Evolutionary conservation across 192 early-diverging fungal genomes (phyloP).

Genomic region (Helicostylum pulchrum): DNA sequence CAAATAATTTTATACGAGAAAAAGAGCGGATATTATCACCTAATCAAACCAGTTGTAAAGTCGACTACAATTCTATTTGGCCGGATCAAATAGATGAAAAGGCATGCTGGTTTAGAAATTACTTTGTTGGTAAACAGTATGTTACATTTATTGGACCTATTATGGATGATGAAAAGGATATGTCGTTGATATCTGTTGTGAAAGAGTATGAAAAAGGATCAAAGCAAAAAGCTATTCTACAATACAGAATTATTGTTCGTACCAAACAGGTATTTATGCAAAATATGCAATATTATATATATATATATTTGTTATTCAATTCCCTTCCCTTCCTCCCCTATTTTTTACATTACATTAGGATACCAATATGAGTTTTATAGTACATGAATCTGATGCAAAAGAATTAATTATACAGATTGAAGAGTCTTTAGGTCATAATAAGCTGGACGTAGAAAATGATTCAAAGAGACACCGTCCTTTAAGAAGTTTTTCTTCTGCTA

Average conservation of each 20-base stretch:
- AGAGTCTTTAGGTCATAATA: not conserved
- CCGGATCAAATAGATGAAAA: slow-evolving; percentile 11
- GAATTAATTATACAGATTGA: slow-evolving; percentile 7
- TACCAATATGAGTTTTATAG: slow-evolving; percentile 6
- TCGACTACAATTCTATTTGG: slow-evolving; percentile 7
- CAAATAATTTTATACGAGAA: not conserved
- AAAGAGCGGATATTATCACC: not conserved
- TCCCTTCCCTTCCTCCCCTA: not conserved
- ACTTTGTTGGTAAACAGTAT: slow-evolving; percentile 19
- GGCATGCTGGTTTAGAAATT: slow-evolving; percentile 15
- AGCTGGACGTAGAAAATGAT: not conserved
- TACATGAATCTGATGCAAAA: slow-evolving; percentile 10
- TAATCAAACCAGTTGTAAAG: not conserved
- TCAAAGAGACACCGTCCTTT: not conserved
- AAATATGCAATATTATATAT: not conserved
- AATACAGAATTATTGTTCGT: slow-evolving; percentile 16
- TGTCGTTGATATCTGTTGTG: not conserved
- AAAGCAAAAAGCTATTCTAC: not conserved
- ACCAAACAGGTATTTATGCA: slow-evolving; percentile 9
- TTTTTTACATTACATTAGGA: slow-evolving; percentile 1
- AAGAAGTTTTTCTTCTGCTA: slow-evolving; percentile 5
- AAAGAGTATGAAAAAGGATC: slow-evolving; percentile 5
- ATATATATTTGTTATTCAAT: not conserved
- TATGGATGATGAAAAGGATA: not conserved
- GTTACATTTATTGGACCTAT: slow-evolving; percentile 17